phyloP scores from a whole-genome alignment of 2,329 filamentous ascomycete species.

The Byssochlamys sp. region DNA sequence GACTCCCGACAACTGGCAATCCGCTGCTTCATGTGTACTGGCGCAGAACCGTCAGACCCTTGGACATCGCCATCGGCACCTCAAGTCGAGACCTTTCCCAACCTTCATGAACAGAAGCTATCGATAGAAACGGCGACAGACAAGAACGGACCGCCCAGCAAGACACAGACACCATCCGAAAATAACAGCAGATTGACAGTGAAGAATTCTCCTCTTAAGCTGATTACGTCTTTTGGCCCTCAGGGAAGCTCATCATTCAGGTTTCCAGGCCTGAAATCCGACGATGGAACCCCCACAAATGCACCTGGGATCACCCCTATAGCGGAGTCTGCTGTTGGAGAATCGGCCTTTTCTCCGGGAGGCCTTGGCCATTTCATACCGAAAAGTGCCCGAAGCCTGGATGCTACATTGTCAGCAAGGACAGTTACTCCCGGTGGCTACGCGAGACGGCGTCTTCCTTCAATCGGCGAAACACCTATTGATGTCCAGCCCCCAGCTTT shows the following conservation, averaged over 20 bases:
- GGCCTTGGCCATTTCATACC: slow-evolving; percentile 50
- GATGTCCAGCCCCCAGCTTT: slow-evolving; percentile 38
- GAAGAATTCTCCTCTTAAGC: slow-evolving; percentile 74
- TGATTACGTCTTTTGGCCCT: slow-evolving; percentile 75
- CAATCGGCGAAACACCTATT: slow-evolving; percentile 61
- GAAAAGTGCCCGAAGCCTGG: slow-evolving; percentile 56
- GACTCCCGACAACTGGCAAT: slow-evolving; percentile 84
- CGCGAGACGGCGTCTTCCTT: slow-evolving; percentile 58
- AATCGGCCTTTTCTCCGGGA: slow-evolving; percentile 57
- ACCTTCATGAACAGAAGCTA: slow-evolving; percentile 16
- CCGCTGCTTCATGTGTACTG: slow-evolving; percentile 83
- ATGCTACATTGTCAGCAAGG: slow-evolving; percentile 59
- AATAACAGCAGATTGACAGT: slow-evolving; percentile 51
- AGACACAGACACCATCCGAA: slow-evolving; percentile 35
- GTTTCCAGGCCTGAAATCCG: slow-evolving; percentile 48
- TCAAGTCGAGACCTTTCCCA: slow-evolving; percentile 41
- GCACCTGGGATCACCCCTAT: slow-evolving; percentile 76
- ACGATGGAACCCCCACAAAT: slow-evolving; percentile 63
- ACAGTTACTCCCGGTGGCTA: slow-evolving; percentile 54
- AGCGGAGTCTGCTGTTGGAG: slow-evolving; percentile 58
- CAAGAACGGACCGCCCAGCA: slow-evolving; percentile 12
- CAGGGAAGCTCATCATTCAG: slow-evolving; percentile 46
- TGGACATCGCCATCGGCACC: slow-evolving; percentile 79
- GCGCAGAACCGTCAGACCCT: slow-evolving; percentile 70
- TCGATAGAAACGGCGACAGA: slow-evolving; percentile 40